Percentiles rank a stretch among this genome's conserved stretches.
These are phyloP conservation scores for Quambalaria eucalypti DNA, from an alignment of 1,284 basidiomycete genomes.

Conservation along the genomic window DNA sequence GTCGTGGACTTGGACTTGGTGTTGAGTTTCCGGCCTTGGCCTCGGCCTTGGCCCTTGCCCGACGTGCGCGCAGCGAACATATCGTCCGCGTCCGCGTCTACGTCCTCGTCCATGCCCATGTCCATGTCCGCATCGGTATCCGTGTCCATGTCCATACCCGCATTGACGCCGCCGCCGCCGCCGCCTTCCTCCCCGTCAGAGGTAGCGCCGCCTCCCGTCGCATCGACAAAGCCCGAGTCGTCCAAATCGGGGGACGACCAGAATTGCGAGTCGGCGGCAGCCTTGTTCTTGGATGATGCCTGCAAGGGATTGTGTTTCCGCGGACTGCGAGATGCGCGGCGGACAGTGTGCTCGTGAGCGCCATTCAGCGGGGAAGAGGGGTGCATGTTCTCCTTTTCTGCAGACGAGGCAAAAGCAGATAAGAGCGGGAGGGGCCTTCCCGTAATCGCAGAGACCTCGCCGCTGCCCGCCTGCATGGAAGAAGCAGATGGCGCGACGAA, in stretches of 20 bases:
- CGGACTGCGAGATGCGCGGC: neutral
- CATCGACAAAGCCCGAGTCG: conserved; percentile 1
- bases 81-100: too few species aligned
- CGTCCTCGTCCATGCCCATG: neutral
- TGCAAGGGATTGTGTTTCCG: neutral
- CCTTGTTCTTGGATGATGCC: neutral
- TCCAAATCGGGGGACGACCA: neutral
- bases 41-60: too few species aligned
- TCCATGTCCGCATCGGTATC: neutral
- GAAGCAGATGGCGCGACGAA: neutral
- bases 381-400: neutral
- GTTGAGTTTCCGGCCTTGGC: too few species aligned
- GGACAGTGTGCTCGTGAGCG: neutral
- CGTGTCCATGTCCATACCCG: too few species aligned
- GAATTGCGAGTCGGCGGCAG: neutral
- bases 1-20: neutral
- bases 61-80: too few species aligned
- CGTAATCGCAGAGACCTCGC: neutral
- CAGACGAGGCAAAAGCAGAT: neutral
- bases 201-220: too few species aligned
- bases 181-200: too few species aligned
- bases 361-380: neutral
- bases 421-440: neutral
- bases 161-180: too few species aligned
- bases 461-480: neutral